Evolutionary conservation across 2,329 filamentous ascomycete genomes (phyloP), one percentile per base, ranked within the genome.

Genomic region (Coleophoma cylindrospora): DNA sequence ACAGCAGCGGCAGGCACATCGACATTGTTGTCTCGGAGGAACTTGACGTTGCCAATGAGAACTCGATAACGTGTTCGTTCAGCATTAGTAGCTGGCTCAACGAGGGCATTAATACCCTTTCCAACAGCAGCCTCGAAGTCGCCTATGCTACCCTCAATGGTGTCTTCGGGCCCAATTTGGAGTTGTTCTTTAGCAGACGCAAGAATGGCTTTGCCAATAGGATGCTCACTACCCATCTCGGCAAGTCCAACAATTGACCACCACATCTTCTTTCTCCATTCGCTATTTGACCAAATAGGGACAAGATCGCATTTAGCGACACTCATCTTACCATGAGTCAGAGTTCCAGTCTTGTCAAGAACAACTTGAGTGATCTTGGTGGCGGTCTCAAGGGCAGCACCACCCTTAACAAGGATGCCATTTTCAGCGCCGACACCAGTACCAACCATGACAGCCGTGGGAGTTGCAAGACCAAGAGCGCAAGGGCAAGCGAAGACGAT

Each of bases 401-500:
- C 94, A 49, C 94, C 92, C 71, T 99, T 99, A 67, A 97, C 91
- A n/a, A 99, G 75, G 59, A 99, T 99, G 21, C 94, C 94, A 60
- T 96, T 87, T 68, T 96, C 89, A 2, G 94, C 94, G 46, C 94
- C 94, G 33, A 96, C 84, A 52, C 94, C 94, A n/a, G 94, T 97
- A 40, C 94, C 94, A 32, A 99, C 94, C 94, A 99, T 97, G 66
- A 99, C 91, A 2, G 94, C 94, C 0, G 94, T 99, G 2, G 94
- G 94, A 1, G 94, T 97, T 21, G 91, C 91, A 15, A 99, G 79
- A 50, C 94, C 94, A n/a, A 99, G 81, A 1, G 94, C 94, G 65
- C 94, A 99, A 15, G 94, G 94, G 64, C 94, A 99, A 4, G 94
- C 94, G 67, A 99, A 96, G 17, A 97, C 94, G 64, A 99, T 95